Conservation (phyloP, 1,284 basidiomycete species). For the Boletus holoroseus region DNA sequence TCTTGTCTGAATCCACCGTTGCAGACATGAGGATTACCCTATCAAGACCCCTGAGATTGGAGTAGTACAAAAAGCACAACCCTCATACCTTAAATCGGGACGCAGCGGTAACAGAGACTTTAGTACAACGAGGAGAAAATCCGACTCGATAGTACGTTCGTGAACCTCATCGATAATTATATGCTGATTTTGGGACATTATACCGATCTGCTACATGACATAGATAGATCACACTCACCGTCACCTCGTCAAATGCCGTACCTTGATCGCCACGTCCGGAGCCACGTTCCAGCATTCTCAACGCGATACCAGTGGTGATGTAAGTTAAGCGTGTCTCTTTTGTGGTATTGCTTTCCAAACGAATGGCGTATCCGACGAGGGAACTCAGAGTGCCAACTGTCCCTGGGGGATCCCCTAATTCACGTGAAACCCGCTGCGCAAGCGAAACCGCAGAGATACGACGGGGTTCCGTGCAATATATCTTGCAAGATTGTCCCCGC, state of each 20-base stretch:
- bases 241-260: conserved; percentile 89
- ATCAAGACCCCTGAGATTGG: neutral
- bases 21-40: conserved; percentile 98
- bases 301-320: conserved; percentile 93
- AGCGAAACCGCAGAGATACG: conserved; percentile 97
- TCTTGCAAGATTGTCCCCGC: conserved; percentile 80
- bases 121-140: conserved; percentile 94
- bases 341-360: conserved; percentile 85
- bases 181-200: conserved; percentile 17
- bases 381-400: conserved; percentile 78
- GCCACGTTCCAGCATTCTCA: conserved; percentile 91
- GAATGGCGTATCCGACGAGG: conserved; percentile 92
- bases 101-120: conserved; percentile 81
- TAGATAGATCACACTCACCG: conserved; percentile 44
- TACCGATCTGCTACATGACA: conserved; percentile 1
- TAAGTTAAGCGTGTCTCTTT: conserved; percentile 78
- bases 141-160: conserved; percentile 95
- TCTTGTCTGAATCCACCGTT: conserved; percentile 91
- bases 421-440: conserved; percentile 91
- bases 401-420: conserved; percentile 83
- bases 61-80: neutral
- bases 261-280: conserved; percentile 60
- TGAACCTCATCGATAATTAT: conserved; percentile 83
- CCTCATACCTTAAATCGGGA: conserved; percentile 72
- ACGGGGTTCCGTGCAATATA: conserved; percentile 94